Evolutionary conservation across 1,284 basidiomycete genomes (phyloP), one percentile per base, ranked within the genome.

Genomic region (Paramarasmius palmivorus): DNA sequence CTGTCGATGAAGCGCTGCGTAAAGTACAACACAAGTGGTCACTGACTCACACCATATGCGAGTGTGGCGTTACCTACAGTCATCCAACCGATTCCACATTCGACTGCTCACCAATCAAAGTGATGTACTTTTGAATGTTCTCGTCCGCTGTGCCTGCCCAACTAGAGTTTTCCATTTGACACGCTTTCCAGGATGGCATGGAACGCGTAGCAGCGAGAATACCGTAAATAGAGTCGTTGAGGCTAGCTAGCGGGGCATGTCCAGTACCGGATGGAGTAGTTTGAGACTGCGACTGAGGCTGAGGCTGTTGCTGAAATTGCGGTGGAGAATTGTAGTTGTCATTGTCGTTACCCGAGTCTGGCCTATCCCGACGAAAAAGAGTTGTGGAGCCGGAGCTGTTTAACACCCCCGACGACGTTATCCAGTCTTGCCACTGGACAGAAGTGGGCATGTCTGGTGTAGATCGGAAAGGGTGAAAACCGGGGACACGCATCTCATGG

Each of bases 91-190:
- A n/a, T n/a, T n/a, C n/a, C n/a, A n/a, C n/a, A n/a, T n/a, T n/a
- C n/a, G n/a, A n/a, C 3, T 25, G 7, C 23, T 20, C 41, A 26
- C 41, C 26, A 22, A 3, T 7, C 19, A 12, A 44, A 32, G 29
- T 6, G 7, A 32, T 17, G 57, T 64, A 65, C 54, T 63, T 68
- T 56, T 59, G 49, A 20, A 60, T 68, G 50, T 68, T 69, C 53
- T 70, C 63, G 56, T 69, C 60, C 12, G 66, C 59, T 36, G 66
- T 68, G 22, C 67, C 65, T 48, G 26, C 50, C 66, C 67, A 68
- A 55, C 57, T 61, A 17, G 61, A 65, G 42, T 60, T 61, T 54
- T 69, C 67, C 32, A 66, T 55, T 54, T 61, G 51, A 47, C 64
- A 68, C 14, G 66, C 63, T 52, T 63, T 68, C 67, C 66, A 69